A percentile compares a stretch with the other conserved stretches of the same genome.
Conservation (phyloP, 768 basidiomycete species). For the Russula brevipes region DNA sequence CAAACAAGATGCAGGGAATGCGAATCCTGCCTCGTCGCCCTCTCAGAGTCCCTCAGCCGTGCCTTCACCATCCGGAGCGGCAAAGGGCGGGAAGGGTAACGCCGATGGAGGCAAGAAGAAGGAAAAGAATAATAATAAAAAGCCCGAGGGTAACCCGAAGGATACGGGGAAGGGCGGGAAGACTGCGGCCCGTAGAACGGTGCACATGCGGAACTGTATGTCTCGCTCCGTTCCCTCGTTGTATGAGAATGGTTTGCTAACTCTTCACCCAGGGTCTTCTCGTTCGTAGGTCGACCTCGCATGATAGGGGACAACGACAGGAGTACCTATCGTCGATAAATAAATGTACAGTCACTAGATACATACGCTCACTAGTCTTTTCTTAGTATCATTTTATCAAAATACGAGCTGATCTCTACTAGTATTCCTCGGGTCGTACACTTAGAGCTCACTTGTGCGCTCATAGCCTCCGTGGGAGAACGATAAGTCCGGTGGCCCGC, state of each 20-base stretch:
- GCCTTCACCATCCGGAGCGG: background rate
- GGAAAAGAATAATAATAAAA: background rate
- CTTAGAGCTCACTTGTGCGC: no score
- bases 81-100: background rate
- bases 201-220: constrained; percentile 1
- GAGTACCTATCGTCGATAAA: background rate
- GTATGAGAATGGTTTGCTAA: background rate
- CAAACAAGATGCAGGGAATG: constrained; percentile 26
- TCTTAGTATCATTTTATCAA: no score
- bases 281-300: background rate
- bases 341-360: background rate
- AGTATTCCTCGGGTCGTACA: no score
- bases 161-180: no score
- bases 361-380: background rate
- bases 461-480: no score
- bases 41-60: background rate
- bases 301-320: background rate
- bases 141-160: background rate
- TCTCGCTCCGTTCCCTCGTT: background rate
- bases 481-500: no score
- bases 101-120: background rate
- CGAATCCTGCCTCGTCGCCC: background rate
- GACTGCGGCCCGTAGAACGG: background rate
- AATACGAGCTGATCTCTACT: no score
- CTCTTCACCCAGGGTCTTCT: constrained; percentile 4